Conservation (phyloP, 2,329 filamentous ascomycete genomes). For the Tricladium varicosporioides region DNA sequence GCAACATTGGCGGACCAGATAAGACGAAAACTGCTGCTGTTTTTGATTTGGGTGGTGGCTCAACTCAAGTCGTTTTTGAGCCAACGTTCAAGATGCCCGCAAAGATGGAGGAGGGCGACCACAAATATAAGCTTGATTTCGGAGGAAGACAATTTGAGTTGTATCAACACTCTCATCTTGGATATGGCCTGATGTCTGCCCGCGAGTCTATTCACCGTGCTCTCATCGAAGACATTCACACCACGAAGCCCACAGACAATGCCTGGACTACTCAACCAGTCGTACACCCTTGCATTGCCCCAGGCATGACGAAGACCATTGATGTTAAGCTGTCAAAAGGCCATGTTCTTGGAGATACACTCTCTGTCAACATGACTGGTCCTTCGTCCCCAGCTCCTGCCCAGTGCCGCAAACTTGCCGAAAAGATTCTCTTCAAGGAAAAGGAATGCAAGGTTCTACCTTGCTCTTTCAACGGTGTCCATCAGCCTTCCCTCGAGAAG, state of each 20-base stretch:
- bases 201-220: constrained; percentile 79
- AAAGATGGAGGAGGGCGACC: constrained; percentile 82
- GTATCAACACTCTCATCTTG: constrained; percentile 97
- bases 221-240: constrained; percentile 70
- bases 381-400: constrained; percentile 72
- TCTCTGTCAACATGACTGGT: constrained; percentile 84
- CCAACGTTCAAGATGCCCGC: constrained; percentile 92
- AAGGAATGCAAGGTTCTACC: constrained; percentile 76
- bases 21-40: constrained; percentile 88
- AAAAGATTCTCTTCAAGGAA: constrained; percentile 89
- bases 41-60: constrained; percentile 94
- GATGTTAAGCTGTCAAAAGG: constrained; percentile 66
- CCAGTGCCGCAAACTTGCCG: constrained; percentile 85
- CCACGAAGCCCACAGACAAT: constrained; percentile 56
- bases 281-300: constrained; percentile 81
- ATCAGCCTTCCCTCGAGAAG: constrained; percentile 88
- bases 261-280: constrained; percentile 71
- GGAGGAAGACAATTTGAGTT: constrained; percentile 87
- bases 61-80: constrained; percentile 98
- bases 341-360: constrained; percentile 61
- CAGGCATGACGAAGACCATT: constrained; percentile 73
- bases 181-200: constrained; percentile 94
- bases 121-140: constrained; percentile 91
- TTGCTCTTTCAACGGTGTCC: constrained; percentile 98
- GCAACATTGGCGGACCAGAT: constrained; percentile 93